These are phyloP conservation scores for Ganoderma lucidum DNA, from an alignment of 1,284 basidiomycete genomes.

Conservation along the genomic window DNA sequence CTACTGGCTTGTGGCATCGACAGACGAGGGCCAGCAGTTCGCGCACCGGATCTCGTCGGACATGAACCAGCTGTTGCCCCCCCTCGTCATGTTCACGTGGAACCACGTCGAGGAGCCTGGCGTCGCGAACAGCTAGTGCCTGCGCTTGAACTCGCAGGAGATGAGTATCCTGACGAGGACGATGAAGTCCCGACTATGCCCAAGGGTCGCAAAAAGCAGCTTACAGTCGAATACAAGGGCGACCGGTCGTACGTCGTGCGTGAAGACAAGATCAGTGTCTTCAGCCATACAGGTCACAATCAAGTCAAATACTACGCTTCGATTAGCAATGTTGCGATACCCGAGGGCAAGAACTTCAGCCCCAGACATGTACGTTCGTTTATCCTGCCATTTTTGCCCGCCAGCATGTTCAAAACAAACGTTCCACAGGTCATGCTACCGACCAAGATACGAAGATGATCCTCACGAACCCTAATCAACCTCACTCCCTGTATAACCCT, in stretches of 20 bases:
- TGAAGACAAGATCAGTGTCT: conserved; percentile 98
- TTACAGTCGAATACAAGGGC: conserved; percentile 96
- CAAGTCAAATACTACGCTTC: conserved; percentile 89
- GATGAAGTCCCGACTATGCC: conserved; percentile 54
- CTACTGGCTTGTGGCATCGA: conserved; percentile 71
- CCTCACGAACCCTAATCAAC: conserved; percentile 85
- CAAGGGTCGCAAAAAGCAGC: conserved; percentile 81
- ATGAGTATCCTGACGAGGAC: conserved; percentile 56
- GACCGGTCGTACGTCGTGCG: conserved; percentile 96
- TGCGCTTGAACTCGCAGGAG: conserved; percentile 70
- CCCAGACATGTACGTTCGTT: conserved; percentile 76
- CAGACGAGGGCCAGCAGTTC: conserved; percentile 58
- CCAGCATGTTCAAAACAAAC: background rate
- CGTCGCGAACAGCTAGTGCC: conserved; percentile 82
- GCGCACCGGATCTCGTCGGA: conserved; percentile 71
- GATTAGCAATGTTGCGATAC: conserved; percentile 86
- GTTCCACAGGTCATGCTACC: conserved; percentile 86
- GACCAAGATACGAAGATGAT: conserved; percentile 98
- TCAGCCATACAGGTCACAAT: conserved; percentile 83
- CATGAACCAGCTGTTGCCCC: conserved; percentile 80
- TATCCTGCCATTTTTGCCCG: background rate
- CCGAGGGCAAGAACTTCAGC: conserved; percentile 86
- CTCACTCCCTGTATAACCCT: conserved; percentile 90
- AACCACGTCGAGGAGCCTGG: conserved; percentile 74
- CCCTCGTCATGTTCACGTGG: conserved; percentile 80